phyloP scores from a whole-genome alignment of 139 green algal species.

The Diplosphaera chodatii region DNA sequence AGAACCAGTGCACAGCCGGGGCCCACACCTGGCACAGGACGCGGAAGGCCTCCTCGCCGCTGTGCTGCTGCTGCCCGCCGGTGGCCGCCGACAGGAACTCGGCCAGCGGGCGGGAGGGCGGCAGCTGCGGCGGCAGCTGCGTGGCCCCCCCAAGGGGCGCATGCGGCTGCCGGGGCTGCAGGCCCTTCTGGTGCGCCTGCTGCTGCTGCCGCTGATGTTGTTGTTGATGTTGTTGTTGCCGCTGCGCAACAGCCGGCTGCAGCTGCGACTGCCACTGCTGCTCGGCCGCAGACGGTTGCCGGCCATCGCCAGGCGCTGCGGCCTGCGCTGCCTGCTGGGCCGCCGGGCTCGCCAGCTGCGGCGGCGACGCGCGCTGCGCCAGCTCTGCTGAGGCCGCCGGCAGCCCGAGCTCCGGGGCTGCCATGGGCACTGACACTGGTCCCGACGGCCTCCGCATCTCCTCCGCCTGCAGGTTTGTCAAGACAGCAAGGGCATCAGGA shows the following conservation, averaged over 20 bases:
- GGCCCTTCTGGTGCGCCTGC: neutral
- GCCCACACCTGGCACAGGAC: conserved; percentile 49
- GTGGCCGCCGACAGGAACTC: neutral
- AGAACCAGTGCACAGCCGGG: no score
- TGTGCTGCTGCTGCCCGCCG: neutral
- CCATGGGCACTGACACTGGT: neutral
- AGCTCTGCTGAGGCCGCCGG: no score
- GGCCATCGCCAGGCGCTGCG: no score
- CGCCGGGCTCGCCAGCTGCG: no score
- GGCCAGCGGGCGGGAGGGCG: neutral
- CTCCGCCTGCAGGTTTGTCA: neutral
- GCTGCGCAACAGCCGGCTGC: conserved; percentile 5
- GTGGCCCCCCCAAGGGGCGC: no score
- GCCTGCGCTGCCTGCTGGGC: no score
- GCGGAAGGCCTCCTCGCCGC: conserved; percentile 31
- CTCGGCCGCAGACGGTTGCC: neutral
- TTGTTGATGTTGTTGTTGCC: no score
- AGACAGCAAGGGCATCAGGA: no score
- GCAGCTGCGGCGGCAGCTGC: neutral
- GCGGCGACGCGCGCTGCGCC: no score
- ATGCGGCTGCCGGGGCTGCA: neutral
- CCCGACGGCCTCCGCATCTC: neutral
- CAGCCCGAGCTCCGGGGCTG: neutral
- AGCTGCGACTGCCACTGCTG: neutral
- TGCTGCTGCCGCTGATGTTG: neutral